These are phyloP conservation scores for Amesomyces nigricolor DNA, from an alignment of 2,329 filamentous ascomycete genomes.

Conservation along the genomic window DNA sequence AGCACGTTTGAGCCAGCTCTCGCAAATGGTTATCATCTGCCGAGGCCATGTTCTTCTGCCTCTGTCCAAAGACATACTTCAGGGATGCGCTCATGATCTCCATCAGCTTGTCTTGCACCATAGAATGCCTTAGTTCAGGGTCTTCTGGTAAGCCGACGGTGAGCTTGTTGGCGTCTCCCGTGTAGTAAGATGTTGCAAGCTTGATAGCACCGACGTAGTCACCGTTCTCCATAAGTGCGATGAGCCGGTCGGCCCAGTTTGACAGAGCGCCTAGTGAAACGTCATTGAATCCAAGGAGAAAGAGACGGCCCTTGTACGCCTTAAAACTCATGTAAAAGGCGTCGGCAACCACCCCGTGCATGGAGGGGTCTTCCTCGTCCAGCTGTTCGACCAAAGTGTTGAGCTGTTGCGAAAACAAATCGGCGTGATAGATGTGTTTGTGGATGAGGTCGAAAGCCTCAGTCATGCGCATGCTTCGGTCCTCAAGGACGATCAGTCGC, in stretches of 20 bases:
- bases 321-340: conserved; percentile 98
- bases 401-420: conserved; percentile 84
- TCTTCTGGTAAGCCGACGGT: conserved; percentile 92
- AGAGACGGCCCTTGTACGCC: conserved; percentile 88
- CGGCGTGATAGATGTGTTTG: conserved; percentile 86
- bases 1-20: conserved; percentile 76
- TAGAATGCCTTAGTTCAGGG: conserved; percentile 62
- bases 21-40: conserved; percentile 57
- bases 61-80: conserved; percentile 75
- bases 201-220: conserved; percentile 90
- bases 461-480: conserved; percentile 80
- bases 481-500: conserved; percentile 85
- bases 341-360: conserved; percentile 95
- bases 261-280: conserved; percentile 85
- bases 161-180: conserved; percentile 84
- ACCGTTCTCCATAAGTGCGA: conserved; percentile 94
- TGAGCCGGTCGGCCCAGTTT: conserved; percentile 92
- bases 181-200: conserved; percentile 87
- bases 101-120: conserved; percentile 82
- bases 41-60: conserved; percentile 43
- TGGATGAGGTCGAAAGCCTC: conserved; percentile 90
- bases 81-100: conserved; percentile 92
- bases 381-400: conserved; percentile 79
- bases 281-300: conserved; percentile 90
- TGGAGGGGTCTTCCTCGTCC: conserved; percentile 77